Conservation (phyloP, 352 stramenopile genomes). For the Globisporangium paddicum region DNA sequence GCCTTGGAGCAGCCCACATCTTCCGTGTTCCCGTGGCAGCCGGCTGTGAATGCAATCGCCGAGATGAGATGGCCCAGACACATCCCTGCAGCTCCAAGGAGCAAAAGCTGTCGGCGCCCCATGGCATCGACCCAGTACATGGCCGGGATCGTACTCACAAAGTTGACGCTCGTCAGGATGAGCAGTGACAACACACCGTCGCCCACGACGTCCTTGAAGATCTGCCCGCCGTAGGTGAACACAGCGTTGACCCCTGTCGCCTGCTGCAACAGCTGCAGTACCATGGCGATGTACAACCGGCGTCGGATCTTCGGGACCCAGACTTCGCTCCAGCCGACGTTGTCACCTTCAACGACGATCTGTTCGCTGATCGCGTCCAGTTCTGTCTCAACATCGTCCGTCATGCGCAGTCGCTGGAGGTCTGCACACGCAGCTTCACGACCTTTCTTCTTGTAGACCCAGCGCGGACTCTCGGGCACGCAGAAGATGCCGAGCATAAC, state of each 20-base stretch:
- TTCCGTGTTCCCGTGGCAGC: slow-evolving; percentile 24
- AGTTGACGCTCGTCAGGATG: slow-evolving; percentile 32
- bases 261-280: slow-evolving; percentile 41
- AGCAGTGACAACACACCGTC: slow-evolving; percentile 30
- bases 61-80: slow-evolving; percentile 31
- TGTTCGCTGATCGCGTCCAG: slow-evolving; percentile 45
- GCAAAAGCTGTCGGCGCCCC: slow-evolving; percentile 30
- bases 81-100: slow-evolving; percentile 40
- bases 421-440: slow-evolving; percentile 17
- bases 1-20: slow-evolving; percentile 15
- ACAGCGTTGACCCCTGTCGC: slow-evolving; percentile 34
- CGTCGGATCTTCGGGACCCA: slow-evolving; percentile 14
- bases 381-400: slow-evolving; percentile 22
- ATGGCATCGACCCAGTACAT: slow-evolving; percentile 37
- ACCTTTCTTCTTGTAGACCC: slow-evolving; percentile 39
- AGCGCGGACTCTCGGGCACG: slow-evolving; percentile 47
- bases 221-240: slow-evolving; percentile 32
- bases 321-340: slow-evolving; percentile 26
- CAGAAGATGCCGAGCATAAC: slow-evolving; percentile 41
- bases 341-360: slow-evolving; percentile 24
- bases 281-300: slow-evolving; percentile 29
- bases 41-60: slow-evolving; percentile 29
- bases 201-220: slow-evolving; percentile 33
- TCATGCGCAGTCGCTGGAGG: slow-evolving; percentile 28
- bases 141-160: slow-evolving; percentile 31